Evolutionary conservation across 768 basidiomycete species (phyloP).

Genomic region (Pisolithus sp.): DNA sequence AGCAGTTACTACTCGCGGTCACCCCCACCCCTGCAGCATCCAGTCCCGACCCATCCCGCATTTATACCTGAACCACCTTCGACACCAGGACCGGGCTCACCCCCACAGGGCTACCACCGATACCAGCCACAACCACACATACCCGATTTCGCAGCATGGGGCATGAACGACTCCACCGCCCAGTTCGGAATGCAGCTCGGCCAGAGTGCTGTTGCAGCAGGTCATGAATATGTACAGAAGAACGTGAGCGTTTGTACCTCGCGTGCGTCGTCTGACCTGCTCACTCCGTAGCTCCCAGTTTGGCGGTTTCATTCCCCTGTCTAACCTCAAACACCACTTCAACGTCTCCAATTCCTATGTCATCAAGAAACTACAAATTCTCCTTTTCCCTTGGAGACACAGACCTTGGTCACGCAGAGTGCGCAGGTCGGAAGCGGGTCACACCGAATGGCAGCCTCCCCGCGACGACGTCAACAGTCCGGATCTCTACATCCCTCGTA

Average conservation of each 20-base stretch:
- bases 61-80: constrained; percentile 80
- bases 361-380: constrained; percentile 75
- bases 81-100: constrained; percentile 48
- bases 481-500: constrained; percentile 93
- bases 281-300: constrained; percentile 43
- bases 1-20: constrained; percentile 42
- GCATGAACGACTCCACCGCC: constrained; percentile 88
- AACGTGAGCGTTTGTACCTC: constrained; percentile 52
- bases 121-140: constrained; percentile 31
- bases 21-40: constrained; percentile 80
- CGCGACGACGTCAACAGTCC: constrained; percentile 94
- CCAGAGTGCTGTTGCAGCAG: constrained; percentile 83
- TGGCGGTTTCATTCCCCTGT: constrained; percentile 68
- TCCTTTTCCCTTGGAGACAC: constrained; percentile 96
- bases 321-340: constrained; percentile 83
- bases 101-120: constrained; percentile 41
- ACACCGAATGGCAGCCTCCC: constrained; percentile 78
- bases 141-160: constrained; percentile 63
- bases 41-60: constrained; percentile 81
- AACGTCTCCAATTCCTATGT: constrained; percentile 97
- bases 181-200: constrained; percentile 97
- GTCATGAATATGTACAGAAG: constrained; percentile 92
- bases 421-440: constrained; percentile 53
- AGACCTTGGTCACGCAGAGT: constrained; percentile 76
- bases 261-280: background rate